Base-by-base conservation (phyloP, 768 basidiomycete species). In the Amylocystis lapponica region DNA sequence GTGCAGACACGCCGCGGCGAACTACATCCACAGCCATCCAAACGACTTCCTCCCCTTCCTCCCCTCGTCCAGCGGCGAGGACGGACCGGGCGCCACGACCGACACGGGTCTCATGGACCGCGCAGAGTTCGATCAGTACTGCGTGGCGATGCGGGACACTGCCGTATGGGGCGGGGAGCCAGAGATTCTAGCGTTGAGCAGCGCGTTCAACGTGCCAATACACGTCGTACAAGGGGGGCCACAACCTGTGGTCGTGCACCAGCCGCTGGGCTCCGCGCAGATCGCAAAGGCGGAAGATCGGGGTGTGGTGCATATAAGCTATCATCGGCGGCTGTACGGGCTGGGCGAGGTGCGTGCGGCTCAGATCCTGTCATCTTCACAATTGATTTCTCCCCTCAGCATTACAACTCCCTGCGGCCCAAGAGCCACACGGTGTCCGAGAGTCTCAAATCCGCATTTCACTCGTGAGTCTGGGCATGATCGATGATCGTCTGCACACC, bases 81-180 rank as follows among this genome's bases (percentile, higher is more conserved):
- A 88, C 57, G 75, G 75, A 14, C 65, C 66, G 2, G 86, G 80
- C 14, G 74, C 81, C 9, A 70, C 45, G 69, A 36, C 23, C 16
- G 75, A 79, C 31, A 65, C 76, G 20, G 91, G 88, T 3, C 53
- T 91, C 9, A 92, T 97, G 82, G 76, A 70, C 10, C 70, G 66
- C 17, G 57, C 62, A 33, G 71, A 82, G 55, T 91, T 86, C 54
- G 66, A 75, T 38, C 66, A 67, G 41, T 98, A 99, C 60, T 96
- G 93, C 59, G 63, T 66, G 43, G 70, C 74, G 10, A 81, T 99
- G 22, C 80, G 81, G 31, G 74, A 84, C 59, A 94, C 92, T 19
- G 83, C 80, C n/a, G 76, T 81, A 23, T 98, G 96, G 96, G 96
- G 96, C 37, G 95, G 96, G 27, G 93, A 98, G 66, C 94, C 92